phyloP scores from a whole-genome alignment of 768 basidiomycete species.

The Pleurotus eryngii region DNA sequence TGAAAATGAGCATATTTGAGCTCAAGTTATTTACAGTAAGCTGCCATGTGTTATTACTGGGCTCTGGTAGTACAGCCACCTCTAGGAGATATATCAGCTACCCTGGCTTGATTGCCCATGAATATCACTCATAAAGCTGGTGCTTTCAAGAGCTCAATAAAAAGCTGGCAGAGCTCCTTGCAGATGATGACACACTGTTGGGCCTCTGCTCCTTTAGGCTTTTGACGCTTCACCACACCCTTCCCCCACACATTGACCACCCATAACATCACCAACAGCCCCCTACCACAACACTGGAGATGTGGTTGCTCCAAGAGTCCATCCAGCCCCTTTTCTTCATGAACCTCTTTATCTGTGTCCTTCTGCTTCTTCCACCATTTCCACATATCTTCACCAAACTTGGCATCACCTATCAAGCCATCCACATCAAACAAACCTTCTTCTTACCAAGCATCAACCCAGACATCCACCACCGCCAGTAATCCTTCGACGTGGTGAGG shows the following conservation, averaged over 20 bases:
- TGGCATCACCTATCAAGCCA: background rate
- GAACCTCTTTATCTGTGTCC: background rate
- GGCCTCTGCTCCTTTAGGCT: background rate
- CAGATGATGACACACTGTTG: background rate
- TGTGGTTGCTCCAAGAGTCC: background rate
- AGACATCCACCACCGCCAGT: background rate
- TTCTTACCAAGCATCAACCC: background rate
- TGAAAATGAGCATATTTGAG: too few species aligned
- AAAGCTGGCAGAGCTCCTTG: background rate
- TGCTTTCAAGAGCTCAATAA: background rate
- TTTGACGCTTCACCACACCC: background rate
- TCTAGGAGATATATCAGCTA: too few species aligned
- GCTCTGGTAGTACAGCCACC: too few species aligned
- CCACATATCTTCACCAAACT: background rate
- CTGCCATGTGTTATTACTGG: too few species aligned
- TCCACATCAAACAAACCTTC: background rate
- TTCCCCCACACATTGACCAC: background rate
- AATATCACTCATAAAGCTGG: background rate
- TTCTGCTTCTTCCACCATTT: background rate
- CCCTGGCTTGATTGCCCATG: too few species aligned
- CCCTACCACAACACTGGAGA: background rate
- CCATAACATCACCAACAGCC: background rate
- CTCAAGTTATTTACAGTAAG: too few species aligned
- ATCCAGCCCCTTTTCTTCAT: background rate
- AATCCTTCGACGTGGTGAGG: background rate